Percentiles rank a stretch among this genome's conserved stretches.
These are phyloP conservation scores for Ophiostoma perfectum DNA, from an alignment of 2,329 filamentous ascomycete genomes.

Conservation along the genomic window DNA sequence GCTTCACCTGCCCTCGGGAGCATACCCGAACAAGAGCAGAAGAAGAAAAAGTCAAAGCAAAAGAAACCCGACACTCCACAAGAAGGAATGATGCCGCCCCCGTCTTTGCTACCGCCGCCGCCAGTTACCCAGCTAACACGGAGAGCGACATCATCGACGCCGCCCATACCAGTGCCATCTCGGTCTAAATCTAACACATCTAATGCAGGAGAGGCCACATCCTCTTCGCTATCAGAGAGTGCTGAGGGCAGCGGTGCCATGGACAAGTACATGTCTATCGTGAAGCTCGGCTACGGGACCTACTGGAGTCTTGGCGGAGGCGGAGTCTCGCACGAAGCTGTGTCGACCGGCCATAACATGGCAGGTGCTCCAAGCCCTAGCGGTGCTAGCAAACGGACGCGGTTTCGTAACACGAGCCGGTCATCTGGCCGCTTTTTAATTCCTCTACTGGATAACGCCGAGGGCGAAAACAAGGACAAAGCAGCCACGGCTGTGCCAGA, in stretches of 20 bases:
- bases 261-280: conserved; percentile 56
- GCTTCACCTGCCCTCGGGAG: conserved; percentile 15
- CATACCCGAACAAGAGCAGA: conserved; percentile 22
- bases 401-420: conserved; percentile 15
- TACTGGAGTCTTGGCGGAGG: conserved; percentile 51
- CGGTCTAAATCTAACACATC: conserved; percentile 18
- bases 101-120: conserved; percentile 25
- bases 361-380: not conserved
- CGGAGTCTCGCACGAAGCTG: conserved; percentile 16
- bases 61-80: not conserved
- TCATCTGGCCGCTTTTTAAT: conserved; percentile 54
- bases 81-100: not conserved
- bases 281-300: conserved; percentile 64
- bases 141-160: conserved; percentile 15
- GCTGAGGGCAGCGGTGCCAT: conserved; percentile 35
- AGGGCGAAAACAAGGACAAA: conserved; percentile 27
- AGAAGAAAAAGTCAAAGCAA: not conserved
- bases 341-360: conserved; percentile 1
- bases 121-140: conserved; percentile 28
- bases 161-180: not conserved
- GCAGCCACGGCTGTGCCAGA: not conserved
- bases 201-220: not conserved
- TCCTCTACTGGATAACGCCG: conserved; percentile 60
- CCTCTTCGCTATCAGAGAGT: conserved; percentile 16
- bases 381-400: not conserved